These are phyloP conservation scores for Laetiporus sulphureus DNA, from an alignment of 1,284 basidiomycete genomes.

Conservation along the genomic window DNA sequence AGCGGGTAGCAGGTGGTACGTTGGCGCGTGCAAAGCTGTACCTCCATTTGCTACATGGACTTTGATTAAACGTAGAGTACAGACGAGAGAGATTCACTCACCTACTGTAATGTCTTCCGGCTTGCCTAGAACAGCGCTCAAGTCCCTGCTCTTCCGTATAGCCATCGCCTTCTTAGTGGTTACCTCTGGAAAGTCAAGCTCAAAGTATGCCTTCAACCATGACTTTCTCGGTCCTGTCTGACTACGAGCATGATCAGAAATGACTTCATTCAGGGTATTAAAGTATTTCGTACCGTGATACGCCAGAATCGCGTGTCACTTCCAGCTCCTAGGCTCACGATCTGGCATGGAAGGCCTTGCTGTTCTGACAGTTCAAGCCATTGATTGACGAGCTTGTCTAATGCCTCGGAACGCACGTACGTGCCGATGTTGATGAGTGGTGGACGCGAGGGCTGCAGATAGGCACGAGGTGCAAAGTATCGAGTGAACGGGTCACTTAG, in stretches of 20 bases:
- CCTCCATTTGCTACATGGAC: slow-evolving; percentile 55
- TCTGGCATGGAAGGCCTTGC: slow-evolving; percentile 53
- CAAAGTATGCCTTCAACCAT: slow-evolving; percentile 61
- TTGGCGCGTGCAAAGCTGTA: slow-evolving; percentile 51
- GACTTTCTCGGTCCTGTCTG: slow-evolving; percentile 48
- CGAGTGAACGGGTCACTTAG: slow-evolving; percentile 67
- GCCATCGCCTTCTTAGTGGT: slow-evolving; percentile 80
- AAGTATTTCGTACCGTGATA: slow-evolving; percentile 74
- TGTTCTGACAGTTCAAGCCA: slow-evolving; percentile 50
- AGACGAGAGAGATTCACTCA: slow-evolving; percentile 17
- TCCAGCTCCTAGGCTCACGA: slow-evolving; percentile 87
- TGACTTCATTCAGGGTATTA: too few species aligned
- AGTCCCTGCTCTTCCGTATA: slow-evolving; percentile 64
- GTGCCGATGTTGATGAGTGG: slow-evolving; percentile 97
- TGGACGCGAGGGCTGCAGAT: slow-evolving; percentile 57
- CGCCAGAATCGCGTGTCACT: slow-evolving; percentile 95
- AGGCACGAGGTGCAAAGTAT: slow-evolving; percentile 57
- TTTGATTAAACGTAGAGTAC: neutral
- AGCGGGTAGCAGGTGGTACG: slow-evolving; percentile 71
- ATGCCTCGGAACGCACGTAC: slow-evolving; percentile 74
- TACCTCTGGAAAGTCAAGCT: slow-evolving; percentile 86
- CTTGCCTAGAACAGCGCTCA: slow-evolving; percentile 49
- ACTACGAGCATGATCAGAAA: too few species aligned
- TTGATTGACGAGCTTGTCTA: slow-evolving; percentile 73
- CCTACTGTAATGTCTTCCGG: slow-evolving; percentile 37